Evolutionary conservation across 345 rosid species (phyloP), one percentile per base, ranked within the genome.

Genomic region (Corymbia maculata): DNA sequence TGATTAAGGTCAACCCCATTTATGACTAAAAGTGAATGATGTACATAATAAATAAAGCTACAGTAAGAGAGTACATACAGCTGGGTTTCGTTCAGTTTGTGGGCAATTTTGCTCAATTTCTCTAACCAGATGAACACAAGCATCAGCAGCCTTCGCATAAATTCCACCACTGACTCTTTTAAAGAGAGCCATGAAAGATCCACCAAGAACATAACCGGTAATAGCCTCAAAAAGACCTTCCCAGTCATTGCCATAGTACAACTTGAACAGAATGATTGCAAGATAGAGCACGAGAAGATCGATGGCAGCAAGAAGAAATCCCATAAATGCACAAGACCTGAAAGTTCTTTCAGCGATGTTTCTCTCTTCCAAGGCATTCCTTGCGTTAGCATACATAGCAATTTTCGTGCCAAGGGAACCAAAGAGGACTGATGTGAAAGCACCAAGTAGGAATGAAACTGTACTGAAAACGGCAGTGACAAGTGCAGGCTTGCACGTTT

Each of bases 391-490:
- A 89, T 90, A 89, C 55, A 91, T 92, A 75, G 93, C 90, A 86
- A 91, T 92, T 88, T 92, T 90, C 93, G 90, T 89, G 82, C 92
- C 92, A 24, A 92, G 90, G 84, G 91, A 92, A 47, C 92, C 90
- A 36, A 90, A 92, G 59, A 91, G 51, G 44, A 92, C 89, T 51
- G 93, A 92, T 24, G 92, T 90, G 89, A 90, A 13, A 85, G 93
- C 92, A 89, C 93, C 93, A 30, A 90, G 92, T 79, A 79, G 44
- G 42, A 87, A 87, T 26, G 86, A 87, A n/a, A 55, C 88, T 24
- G 88, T 44, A 79, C 86, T 87, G 86, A 79, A 87, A 79, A 79
- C 49, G 64, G 88, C 88, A 17, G 88, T 87, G 30, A 86, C 86
- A 75, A 87, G 44, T 52, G 66, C 66, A 36, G 88, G 88, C 75